Evolutionary conservation across 2,329 filamentous ascomycete species (phyloP).

Genomic region (Sordariomycetes sp.): DNA sequence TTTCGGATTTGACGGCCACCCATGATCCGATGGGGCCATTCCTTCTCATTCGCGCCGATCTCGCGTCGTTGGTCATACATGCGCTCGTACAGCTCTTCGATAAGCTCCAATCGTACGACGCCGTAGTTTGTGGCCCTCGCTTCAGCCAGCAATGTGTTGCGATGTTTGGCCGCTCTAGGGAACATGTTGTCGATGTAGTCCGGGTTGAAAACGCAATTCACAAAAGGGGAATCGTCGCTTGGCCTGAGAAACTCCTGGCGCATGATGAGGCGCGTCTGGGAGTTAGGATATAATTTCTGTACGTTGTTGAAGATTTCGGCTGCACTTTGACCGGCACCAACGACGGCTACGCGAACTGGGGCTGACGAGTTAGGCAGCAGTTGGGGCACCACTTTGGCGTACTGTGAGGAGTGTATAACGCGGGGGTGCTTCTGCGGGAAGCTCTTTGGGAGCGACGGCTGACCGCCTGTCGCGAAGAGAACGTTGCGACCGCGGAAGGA

Average conservation of each 20-base stretch:
- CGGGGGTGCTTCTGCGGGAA: slow-evolving; percentile 62
- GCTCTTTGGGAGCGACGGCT: slow-evolving; percentile 59
- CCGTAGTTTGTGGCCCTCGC: slow-evolving; percentile 89
- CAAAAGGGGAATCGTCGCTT: slow-evolving; percentile 92
- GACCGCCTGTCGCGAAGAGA: slow-evolving; percentile 47
- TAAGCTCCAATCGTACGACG: slow-evolving; percentile 82
- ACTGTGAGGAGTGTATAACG: slow-evolving; percentile 84
- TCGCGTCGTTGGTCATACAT: slow-evolving; percentile 79
- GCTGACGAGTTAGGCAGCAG: slow-evolving; percentile 46
- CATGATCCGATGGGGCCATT: slow-evolving; percentile 78
- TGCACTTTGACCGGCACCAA: slow-evolving; percentile 85
- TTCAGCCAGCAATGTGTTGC: slow-evolving; percentile 50
- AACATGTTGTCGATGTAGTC: slow-evolving; percentile 72
- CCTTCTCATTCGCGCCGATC: slow-evolving; percentile 55
- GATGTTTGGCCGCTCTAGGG: slow-evolving; percentile 52
- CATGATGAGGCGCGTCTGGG: slow-evolving; percentile 70
- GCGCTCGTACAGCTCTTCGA: slow-evolving; percentile 79
- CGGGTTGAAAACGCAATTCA: slow-evolving; percentile 96
- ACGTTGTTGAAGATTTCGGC: slow-evolving; percentile 94
- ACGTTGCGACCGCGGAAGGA: slow-evolving; percentile 55
- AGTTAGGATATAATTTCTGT: slow-evolving; percentile 72
- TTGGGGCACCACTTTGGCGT: slow-evolving; percentile 54
- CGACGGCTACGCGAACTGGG: slow-evolving; percentile 68
- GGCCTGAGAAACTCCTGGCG: slow-evolving; percentile 75
- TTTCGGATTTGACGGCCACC: slow-evolving; percentile 56